These are phyloP conservation scores for Hyphodiscus sp. DNA, from an alignment of 2,329 filamentous ascomycete genomes.

Conservation along the genomic window DNA sequence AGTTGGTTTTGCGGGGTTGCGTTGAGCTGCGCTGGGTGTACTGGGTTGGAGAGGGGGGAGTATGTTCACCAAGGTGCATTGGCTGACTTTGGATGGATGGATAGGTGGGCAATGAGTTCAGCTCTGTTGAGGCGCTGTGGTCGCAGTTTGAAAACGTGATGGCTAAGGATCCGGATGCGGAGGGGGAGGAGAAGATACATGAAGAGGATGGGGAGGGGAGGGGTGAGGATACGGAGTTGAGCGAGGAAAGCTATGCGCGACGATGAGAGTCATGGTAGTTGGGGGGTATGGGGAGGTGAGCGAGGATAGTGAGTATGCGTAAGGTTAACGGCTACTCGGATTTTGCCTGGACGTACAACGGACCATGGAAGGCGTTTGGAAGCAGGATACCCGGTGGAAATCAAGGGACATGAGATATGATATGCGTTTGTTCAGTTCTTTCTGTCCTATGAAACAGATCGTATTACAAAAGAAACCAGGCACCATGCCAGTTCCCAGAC, in stretches of 20 bases:
- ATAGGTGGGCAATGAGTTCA: slow-evolving; percentile 90
- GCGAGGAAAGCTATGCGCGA: slow-evolving; percentile 16
- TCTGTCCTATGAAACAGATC: slow-evolving; percentile 32
- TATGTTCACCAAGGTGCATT: neutral
- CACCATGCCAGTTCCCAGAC: slow-evolving; percentile 17
- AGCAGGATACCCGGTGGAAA: slow-evolving; percentile 21
- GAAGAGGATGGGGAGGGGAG: slow-evolving; percentile 12
- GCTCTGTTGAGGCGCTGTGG: slow-evolving; percentile 95
- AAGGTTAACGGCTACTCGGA: too few species aligned
- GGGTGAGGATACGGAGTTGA: neutral
- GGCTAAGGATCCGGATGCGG: slow-evolving; percentile 56
- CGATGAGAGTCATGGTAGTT: slow-evolving; percentile 3
- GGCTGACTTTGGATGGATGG: neutral
- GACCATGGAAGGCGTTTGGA: neutral
- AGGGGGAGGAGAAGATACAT: slow-evolving; percentile 24
- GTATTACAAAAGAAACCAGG: slow-evolving; percentile 29
- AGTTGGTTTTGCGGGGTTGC: neutral
- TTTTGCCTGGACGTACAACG: too few species aligned
- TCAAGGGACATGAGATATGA: slow-evolving; percentile 2
- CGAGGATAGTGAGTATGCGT: too few species aligned
- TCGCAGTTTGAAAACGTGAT: slow-evolving; percentile 96
- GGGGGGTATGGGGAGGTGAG: too few species aligned
- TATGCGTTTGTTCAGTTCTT: slow-evolving; percentile 36
- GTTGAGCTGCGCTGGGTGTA: too few species aligned
- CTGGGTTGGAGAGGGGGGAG: too few species aligned